A percentile compares a stretch with the other conserved stretches of the same genome.
These are phyloP conservation scores for Leishmania martiniquensis DNA, from an alignment of 208 protist species.

Conservation along the genomic window DNA sequence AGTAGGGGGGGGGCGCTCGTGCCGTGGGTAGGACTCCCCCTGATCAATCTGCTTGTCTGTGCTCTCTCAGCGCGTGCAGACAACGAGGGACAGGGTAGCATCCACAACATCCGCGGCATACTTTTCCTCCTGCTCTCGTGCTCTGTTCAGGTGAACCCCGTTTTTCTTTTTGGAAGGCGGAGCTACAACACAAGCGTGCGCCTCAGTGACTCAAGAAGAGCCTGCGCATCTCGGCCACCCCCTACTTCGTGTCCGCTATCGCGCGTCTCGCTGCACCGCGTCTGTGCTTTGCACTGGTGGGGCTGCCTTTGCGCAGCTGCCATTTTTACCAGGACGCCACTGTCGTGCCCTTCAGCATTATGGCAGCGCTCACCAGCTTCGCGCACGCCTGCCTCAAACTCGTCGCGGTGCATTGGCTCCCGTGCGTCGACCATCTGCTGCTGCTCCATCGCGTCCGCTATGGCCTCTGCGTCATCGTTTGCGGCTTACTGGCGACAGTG, in stretches of 20 bases:
- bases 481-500: constrained; percentile 38
- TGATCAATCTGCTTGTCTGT: constrained; percentile 40
- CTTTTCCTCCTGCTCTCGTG: constrained; percentile 59
- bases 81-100: not conserved
- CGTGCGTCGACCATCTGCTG: constrained; percentile 24
- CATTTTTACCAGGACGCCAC: constrained; percentile 31
- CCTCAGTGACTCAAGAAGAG: constrained; percentile 40
- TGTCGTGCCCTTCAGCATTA: constrained; percentile 23
- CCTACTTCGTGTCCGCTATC: constrained; percentile 49
- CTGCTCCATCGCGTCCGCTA: constrained; percentile 41
- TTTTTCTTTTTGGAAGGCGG: constrained; percentile 53
- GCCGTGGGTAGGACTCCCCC: constrained; percentile 43
- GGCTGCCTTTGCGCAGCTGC: constrained; percentile 29
- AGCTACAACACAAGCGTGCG: constrained; percentile 45
- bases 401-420: constrained; percentile 45
- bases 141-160: constrained; percentile 47
- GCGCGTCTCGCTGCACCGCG: constrained; percentile 41
- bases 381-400: constrained; percentile 40
- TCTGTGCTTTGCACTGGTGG: constrained; percentile 29
- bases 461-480: constrained; percentile 55
- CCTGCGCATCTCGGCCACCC: constrained; percentile 37
- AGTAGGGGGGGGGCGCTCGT: constrained; percentile 28
- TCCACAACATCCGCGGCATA: constrained; percentile 62
- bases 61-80: constrained; percentile 18
- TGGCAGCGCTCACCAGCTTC: constrained; percentile 46